These are phyloP conservation scores for Ballota nigra DNA, from an alignment of 257 asterid genomes.

Conservation along the genomic window DNA sequence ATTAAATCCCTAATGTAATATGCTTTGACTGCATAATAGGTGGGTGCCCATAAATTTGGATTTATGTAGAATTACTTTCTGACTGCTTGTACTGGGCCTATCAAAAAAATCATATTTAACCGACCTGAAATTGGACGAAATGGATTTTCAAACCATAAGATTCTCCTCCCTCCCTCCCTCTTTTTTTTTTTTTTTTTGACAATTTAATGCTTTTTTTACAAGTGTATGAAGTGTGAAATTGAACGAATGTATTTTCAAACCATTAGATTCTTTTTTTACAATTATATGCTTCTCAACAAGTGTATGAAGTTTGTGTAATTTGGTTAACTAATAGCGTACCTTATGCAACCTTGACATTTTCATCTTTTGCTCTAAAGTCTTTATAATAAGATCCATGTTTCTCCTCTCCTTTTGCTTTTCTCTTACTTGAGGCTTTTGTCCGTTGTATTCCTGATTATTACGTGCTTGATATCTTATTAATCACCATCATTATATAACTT, in stretches of 20 bases:
- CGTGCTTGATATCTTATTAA: slow-evolving; percentile 8
- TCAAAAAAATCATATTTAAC: background rate
- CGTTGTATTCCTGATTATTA: background rate
- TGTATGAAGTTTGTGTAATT: background rate
- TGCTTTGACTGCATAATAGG: background rate
- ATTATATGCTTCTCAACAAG: background rate
- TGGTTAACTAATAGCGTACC: background rate
- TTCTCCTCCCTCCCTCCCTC: too few relatives aligned
- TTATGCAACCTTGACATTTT: slow-evolving; percentile 2
- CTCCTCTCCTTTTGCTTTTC: slow-evolving; percentile 1
- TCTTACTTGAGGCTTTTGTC: slow-evolving; percentile 3
- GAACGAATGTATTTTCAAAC: too few relatives aligned
- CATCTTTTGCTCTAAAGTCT: background rate
- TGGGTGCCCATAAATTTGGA: slow-evolving; percentile 5
- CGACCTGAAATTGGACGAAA: background rate
- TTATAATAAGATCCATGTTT: background rate
- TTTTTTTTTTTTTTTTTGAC: too few relatives aligned
- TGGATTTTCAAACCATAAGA: too few relatives aligned
- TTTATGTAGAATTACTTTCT: background rate
- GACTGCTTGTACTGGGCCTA: background rate
- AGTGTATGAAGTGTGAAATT: background rate
- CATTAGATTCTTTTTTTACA: too few relatives aligned
- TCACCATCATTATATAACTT: background rate
- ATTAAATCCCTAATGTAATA: background rate
- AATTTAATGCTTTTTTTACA: background rate